phyloP scores from a whole-genome alignment of 441 rosid species.

The Mallotus repandus region DNA sequence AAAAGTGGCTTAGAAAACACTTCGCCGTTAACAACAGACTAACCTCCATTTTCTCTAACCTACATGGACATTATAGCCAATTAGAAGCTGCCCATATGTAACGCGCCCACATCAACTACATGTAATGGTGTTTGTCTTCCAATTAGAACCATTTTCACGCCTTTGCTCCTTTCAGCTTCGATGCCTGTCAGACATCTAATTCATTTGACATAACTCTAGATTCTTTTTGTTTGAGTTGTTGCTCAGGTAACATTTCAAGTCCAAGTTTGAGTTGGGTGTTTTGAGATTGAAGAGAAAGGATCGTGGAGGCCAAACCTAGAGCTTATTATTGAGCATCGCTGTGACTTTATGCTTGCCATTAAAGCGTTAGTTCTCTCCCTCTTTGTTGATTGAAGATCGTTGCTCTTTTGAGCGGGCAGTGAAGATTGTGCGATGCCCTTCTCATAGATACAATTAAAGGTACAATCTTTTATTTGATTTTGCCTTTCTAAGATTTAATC shows the following conservation, averaged over 20 bases:
- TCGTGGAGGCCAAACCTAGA: slow-evolving; percentile 72
- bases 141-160: slow-evolving; percentile 64
- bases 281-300: slow-evolving; percentile 55
- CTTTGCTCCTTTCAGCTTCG: slow-evolving; percentile 66
- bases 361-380: slow-evolving; percentile 73
- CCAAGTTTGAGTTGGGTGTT: slow-evolving; percentile 37
- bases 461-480: too few relatives aligned
- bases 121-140: too few relatives aligned
- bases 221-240: slow-evolving; percentile 27
- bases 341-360: slow-evolving; percentile 72
- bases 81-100: too few relatives aligned
- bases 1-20: too few relatives aligned
- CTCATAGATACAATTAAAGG: too few relatives aligned
- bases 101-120: slow-evolving; percentile 33
- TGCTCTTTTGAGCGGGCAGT: slow-evolving; percentile 74
- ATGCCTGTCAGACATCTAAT: slow-evolving; percentile 59
- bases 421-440: too few relatives aligned
- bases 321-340: slow-evolving; percentile 85
- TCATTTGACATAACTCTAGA: slow-evolving; percentile 34
- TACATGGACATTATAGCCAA: too few relatives aligned
- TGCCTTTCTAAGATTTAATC: too few relatives aligned
- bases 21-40: too few relatives aligned
- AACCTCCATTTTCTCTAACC: too few relatives aligned
- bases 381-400: slow-evolving; percentile 83
- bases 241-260: slow-evolving; percentile 14